Evolutionary conservation across 129 eudicot genomes (phyloP), one percentile per base, ranked within the genome.

Genomic region (Calendula officinalis): DNA sequence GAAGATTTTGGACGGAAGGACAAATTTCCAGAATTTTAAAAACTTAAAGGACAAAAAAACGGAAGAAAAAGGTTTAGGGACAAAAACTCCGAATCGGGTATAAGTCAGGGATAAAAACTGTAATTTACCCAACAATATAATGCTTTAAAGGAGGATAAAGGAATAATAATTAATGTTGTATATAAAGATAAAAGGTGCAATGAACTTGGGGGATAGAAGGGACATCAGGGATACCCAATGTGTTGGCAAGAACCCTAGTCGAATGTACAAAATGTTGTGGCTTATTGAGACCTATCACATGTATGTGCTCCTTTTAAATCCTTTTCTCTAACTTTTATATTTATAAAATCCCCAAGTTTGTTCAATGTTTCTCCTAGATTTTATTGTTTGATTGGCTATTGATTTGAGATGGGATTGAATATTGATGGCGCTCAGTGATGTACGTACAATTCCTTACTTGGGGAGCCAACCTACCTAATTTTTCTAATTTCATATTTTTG

Each of bases 151-250:
- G n/a, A n/a, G 40, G 56, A 63, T 45, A 51, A 71, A 49, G 32
- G 75, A 69, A 48, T 41, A 69, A 45, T 49, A 68, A 59, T 45
- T 43, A 32, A 46, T 16, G 67, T 36, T 43, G 30, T 10, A 49
- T 62, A 50, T 42, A 34, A 14, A 17, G 44, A 73, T 64, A 72
- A 11, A 35, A 64, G 72, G 56, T 64, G 48, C 78, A 74, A 40
- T 74, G 73, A 74, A 74, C 68, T 30, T 74, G 78, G 78, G 38
- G 49, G 61, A 65, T 65, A 56, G 32, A 55, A 64, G 55, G 72
- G 66, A 39, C 67, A 9, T 49, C 32, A 10, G 6, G 54, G 47
- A 46, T 64, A 30, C 66, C 72, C 60, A n/a, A 56, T 64, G 45
- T 73, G 78, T 73, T 47, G 56, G 67, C 67, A 73, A 30, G 11